These are phyloP conservation scores for Salvia miltiorrhiza DNA, from an alignment of 257 asterid genomes.

Conservation along the genomic window DNA sequence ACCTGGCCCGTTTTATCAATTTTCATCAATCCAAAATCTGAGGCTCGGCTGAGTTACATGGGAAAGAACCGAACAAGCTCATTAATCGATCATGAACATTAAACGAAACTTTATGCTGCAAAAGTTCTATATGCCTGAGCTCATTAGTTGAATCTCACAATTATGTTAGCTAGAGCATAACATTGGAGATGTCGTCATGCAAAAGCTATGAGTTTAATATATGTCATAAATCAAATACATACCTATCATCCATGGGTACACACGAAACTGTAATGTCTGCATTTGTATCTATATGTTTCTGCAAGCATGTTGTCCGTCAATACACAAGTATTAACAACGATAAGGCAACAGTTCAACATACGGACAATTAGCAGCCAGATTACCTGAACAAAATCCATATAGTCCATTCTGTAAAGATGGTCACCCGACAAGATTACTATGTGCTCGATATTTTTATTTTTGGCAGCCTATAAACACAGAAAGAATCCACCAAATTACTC, in stretches of 20 bases:
- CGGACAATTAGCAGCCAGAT: neutral
- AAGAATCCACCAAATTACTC: conserved; percentile 15
- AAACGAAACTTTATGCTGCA: neutral
- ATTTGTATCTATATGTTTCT: conserved; percentile 85
- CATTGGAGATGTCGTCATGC: neutral
- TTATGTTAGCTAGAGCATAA: neutral
- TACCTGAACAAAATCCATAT: conserved; percentile 97
- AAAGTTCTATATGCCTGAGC: neutral
- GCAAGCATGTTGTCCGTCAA: conserved; percentile 31
- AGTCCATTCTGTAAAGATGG: conserved; percentile 96
- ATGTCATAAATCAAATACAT: neutral
- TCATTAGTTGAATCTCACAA: neutral
- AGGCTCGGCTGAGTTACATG: conserved; percentile 69
- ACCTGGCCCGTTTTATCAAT: conserved; percentile 70
- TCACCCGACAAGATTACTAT: conserved; percentile 88
- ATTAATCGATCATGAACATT: neutral
- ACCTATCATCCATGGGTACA: conserved; percentile 93
- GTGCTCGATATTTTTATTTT: conserved; percentile 68
- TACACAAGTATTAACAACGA: neutral
- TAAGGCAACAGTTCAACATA: neutral
- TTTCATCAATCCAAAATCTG: conserved; percentile 89
- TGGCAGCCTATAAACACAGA: conserved; percentile 59
- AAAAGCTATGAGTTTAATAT: neutral
- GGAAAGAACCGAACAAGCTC: conserved; percentile 4
- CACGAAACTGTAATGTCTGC: conserved; percentile 97